Percentiles rank a stretch among this genome's conserved stretches.
These are phyloP conservation scores for Fusarium multiceps DNA, from an alignment of 2,329 filamentous ascomycete species.

Conservation along the genomic window DNA sequence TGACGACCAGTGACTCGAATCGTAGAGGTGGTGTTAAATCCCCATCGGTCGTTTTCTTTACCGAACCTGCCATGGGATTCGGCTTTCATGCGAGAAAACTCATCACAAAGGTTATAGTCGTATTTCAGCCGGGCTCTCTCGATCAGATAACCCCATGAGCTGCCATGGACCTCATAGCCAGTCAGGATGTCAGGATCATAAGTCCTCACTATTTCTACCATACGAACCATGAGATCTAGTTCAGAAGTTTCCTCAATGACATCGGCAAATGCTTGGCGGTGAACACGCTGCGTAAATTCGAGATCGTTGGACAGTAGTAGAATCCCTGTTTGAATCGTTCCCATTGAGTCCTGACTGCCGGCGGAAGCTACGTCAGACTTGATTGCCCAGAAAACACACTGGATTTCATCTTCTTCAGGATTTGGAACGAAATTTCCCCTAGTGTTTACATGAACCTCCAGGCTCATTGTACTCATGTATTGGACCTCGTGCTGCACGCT, in stretches of 20 bases:
- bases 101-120: constrained; percentile 89
- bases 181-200: constrained; percentile 93
- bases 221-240: constrained; percentile 83
- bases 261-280: constrained; percentile 69
- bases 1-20: constrained; percentile 94
- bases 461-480: constrained; percentile 96
- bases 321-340: constrained; percentile 73
- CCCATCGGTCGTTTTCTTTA: constrained; percentile 90
- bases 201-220: constrained; percentile 85
- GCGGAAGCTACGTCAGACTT: constrained; percentile 76
- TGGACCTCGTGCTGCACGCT: constrained; percentile 85
- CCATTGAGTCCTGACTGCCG: constrained; percentile 57
- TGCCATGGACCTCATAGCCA: constrained; percentile 92
- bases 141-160: constrained; percentile 95
- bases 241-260: constrained; percentile 82
- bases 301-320: constrained; percentile 75
- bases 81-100: constrained; percentile 88
- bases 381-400: constrained; percentile 90
- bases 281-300: constrained; percentile 68
- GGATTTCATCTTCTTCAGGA: constrained; percentile 88
- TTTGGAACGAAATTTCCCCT: constrained; percentile 84
- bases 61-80: constrained; percentile 86
- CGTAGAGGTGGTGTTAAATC: constrained; percentile 91
- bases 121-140: constrained; percentile 88
- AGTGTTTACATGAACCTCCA: constrained; percentile 93